phyloP scores from a whole-genome alignment of 2,329 filamentous ascomycete genomes.

The Endothia cerciana region DNA sequence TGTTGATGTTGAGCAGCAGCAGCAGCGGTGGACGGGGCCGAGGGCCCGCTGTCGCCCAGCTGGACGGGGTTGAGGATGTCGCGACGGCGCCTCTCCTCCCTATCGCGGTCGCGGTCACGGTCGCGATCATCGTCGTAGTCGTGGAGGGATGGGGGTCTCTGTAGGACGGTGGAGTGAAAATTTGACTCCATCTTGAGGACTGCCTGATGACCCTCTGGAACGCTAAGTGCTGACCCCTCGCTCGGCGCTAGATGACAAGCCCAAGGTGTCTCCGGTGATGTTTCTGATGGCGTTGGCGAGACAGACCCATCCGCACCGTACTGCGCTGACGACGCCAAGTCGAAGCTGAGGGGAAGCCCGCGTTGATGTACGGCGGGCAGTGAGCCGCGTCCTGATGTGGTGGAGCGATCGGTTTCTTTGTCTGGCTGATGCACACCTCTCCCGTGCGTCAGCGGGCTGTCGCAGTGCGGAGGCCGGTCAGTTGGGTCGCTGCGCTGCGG shows the following conservation, averaged over 20 bases:
- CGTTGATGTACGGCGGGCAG: not conserved
- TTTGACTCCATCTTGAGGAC: conserved; percentile 48
- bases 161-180: conserved; percentile 56
- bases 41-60: conserved; percentile 23
- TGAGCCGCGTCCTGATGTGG: not conserved
- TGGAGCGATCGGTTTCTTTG: not conserved
- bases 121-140: conserved; percentile 45
- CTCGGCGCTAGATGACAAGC: conserved; percentile 18
- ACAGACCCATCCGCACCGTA: conserved; percentile 26
- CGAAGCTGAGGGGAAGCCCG: not conserved
- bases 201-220: not conserved
- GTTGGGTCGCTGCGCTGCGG: not conserved
- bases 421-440: not conserved
- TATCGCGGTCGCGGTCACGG: conserved; percentile 32
- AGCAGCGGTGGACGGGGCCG: conserved; percentile 6
- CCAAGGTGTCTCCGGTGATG: conserved; percentile 20
- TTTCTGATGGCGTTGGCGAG: conserved; percentile 17
- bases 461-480: not conserved
- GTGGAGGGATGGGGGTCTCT: conserved; percentile 46
- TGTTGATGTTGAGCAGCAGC: conserved; percentile 8
- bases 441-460: not conserved
- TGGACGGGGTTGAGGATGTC: conserved; percentile 49
- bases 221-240: not conserved
- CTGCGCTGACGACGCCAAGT: not conserved
- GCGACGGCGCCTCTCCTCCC: conserved; percentile 44